Base-by-base conservation (phyloP, 2,329 filamentous ascomycete species). In the Ustilaginoidea virens region DNA sequence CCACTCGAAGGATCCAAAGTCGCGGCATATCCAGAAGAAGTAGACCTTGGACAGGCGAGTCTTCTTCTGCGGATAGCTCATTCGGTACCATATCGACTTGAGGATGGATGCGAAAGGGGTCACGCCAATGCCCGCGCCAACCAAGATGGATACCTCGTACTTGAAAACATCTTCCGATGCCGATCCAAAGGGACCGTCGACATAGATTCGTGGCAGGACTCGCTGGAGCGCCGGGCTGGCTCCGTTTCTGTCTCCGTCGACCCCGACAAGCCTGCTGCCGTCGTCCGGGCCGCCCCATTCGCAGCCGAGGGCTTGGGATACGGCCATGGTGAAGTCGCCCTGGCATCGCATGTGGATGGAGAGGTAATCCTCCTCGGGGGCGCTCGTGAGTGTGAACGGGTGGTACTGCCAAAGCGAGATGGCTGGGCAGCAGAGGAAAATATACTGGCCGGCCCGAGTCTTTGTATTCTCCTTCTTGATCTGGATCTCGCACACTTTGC, bases 31-130 rank as follows among this genome's bases (percentile, higher is more conserved):
- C 82, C 82, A 90, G 67, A 90, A 85, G 61, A 90, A 90, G 61
- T 90, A 92, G 15, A 92, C 80, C 53, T 90, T 92, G 45, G 75
- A 68, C 24, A 92, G 64, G 4, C 80, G 66, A 3, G 80, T 86
- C 57, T 78, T 79, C 53, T 76, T 71, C 49, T 81, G 75, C 3
- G 79, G 78, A 55, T 82, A 86, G 63, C 85, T 87, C 76, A 87
- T 85, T 28, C 81, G 73, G 61, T 90, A 92, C 82, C 82, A 92
- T 55, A 92, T 87, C 30, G 78, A 85, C 63, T 92, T 92, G 46
- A 87, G 66, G 42, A 87, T 86, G 0, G 79, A 83, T 9, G 80
- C 80, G 55, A 85, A 87, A 1, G 80, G 80, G n/a, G 80, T 87
- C 9, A 86, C 80, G 39, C 80, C 80, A 38, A 87, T 87, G 51